Evolutionary conservation across 2,329 filamentous ascomycete genomes (phyloP), one percentile per base, ranked within the genome.

Genomic region (Beauveria sp.): DNA sequence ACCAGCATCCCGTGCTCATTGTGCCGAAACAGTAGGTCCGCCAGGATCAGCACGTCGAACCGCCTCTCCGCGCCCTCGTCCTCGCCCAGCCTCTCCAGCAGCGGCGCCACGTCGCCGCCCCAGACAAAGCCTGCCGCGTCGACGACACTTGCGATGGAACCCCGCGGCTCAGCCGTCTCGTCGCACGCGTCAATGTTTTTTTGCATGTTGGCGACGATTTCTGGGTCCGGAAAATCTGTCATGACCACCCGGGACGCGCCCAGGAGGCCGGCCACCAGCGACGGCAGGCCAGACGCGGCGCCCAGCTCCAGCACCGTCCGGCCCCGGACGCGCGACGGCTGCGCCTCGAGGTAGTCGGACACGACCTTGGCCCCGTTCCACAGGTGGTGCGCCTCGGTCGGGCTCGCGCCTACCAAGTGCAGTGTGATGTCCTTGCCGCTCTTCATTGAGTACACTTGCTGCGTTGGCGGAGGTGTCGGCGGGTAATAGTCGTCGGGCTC

Each of bases 11-110:
- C 79, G 70, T 97, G 93, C 77, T 96, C 92, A 5, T 87, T 89
- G 72, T 97, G 92, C 64, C 95, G 90, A 77, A 97, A 98, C 3
- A 97, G 81, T 55, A 97, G 81, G 73, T 97, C 93, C 3, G 93
- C 92, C 49, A 97, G 81, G 62, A 98, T 88, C 28, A 97, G 74
- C 5, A 96, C 79, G 72, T 97, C 91, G 70, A 96, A 97, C 0
- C 77, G 79, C 9, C 66, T 62, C 20, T 65, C 67, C 48, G 65
- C 66, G 20, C 65, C 63, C 26, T 65, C 60, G 6, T 62, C 58
- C 46, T 72, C 69, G 16, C 67, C 67, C 1, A 93, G 74, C 65
- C 86, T 79, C 6, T 77, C 77, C 14, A 88, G 77, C 26, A 96
- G 71, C 3, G 80, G 77, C 31, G 75, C 73, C 1, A 85, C 76